Evolutionary conservation across 2,329 filamentous ascomycete genomes (phyloP).

Genomic region (Scytalidium lignicola): DNA sequence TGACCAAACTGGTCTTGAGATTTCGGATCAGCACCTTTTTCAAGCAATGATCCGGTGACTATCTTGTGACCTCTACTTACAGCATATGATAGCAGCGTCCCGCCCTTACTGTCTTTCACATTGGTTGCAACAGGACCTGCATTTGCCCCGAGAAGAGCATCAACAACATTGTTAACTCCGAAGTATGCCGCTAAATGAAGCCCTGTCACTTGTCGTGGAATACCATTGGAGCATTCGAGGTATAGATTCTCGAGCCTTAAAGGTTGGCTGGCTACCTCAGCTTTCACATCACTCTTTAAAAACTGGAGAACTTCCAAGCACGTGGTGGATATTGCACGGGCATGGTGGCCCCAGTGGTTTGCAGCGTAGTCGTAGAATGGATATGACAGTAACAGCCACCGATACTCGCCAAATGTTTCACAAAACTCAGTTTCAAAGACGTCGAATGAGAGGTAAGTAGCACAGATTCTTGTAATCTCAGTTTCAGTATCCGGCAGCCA

Average conservation of each 20-base stretch:
- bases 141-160: conserved; percentile 25
- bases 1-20: background rate
- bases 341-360: conserved; percentile 13
- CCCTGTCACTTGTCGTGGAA: background rate
- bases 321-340: conserved; percentile 11
- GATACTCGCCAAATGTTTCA: conserved; percentile 4
- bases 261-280: conserved; percentile 6
- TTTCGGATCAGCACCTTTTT: conserved; percentile 1
- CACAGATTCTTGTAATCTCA: conserved; percentile 27
- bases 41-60: conserved; percentile 4
- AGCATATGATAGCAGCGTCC: conserved; percentile 5
- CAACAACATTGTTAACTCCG: background rate
- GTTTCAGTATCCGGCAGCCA: conserved; percentile 29
- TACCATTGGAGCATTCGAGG: background rate
- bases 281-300: conserved; percentile 2
- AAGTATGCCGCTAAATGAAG: conserved; percentile 6
- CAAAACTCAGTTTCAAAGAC: conserved; percentile 18
- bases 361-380: conserved; percentile 16
- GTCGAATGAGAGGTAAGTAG: conserved; percentile 33
- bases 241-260: conserved; percentile 1
- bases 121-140: conserved; percentile 12
- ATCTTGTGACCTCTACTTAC: background rate
- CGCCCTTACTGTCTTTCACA: conserved; percentile 5
- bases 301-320: conserved; percentile 5
- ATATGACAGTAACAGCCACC: conserved; percentile 5